These are phyloP conservation scores for Gynostemma pentaphyllum DNA, from an alignment of 306 rosid genomes.

Conservation along the genomic window DNA sequence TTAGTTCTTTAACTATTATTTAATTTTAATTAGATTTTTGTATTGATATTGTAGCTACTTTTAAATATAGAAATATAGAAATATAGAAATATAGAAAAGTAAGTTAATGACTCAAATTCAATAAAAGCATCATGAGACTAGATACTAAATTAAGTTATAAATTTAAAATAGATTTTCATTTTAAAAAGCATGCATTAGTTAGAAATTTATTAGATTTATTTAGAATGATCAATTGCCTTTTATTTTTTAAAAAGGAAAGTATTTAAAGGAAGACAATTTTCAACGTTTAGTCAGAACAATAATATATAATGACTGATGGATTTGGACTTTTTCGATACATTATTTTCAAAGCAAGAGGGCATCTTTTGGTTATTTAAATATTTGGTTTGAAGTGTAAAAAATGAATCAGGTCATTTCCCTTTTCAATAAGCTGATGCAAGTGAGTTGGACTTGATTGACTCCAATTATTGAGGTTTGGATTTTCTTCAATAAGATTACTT, in stretches of 20 bases:
- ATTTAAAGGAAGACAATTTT: no score
- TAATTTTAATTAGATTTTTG: neutral
- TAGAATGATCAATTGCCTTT: no score
- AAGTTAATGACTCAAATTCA: no score
- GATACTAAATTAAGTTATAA: neutral
- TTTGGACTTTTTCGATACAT: neutral
- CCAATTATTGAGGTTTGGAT: neutral
- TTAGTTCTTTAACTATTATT: neutral
- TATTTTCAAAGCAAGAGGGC: neutral
- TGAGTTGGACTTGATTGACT: conserved; percentile 6
- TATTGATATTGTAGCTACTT: neutral
- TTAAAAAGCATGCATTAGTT: neutral
- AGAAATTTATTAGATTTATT: neutral
- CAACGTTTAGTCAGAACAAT: neutral
- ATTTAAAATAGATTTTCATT: no score
- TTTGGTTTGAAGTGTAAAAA: neutral
- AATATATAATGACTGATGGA: neutral
- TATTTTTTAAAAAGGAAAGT: no score
- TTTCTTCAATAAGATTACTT: neutral
- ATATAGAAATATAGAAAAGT: no score
- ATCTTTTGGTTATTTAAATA: neutral
- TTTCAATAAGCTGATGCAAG: neutral
- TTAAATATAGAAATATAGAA: no score
- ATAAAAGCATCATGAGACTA: no score
- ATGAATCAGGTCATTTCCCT: neutral